Evolutionary conservation across 1,139 yeast species (phyloP), one percentile per base, ranked within the genome.

Genomic region (Yamadazyma taylorii): DNA sequence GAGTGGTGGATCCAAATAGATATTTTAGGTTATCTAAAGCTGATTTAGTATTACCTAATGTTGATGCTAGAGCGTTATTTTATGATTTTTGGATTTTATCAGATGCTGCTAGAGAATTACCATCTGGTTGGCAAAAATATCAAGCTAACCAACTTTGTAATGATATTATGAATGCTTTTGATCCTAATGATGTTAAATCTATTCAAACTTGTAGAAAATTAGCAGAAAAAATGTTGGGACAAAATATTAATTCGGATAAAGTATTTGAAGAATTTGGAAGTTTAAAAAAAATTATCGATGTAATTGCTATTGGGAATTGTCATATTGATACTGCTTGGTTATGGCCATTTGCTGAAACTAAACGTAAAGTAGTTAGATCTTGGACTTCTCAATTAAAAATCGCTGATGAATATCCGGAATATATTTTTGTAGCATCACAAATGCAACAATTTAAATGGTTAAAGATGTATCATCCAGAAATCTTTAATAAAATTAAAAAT

Each of bases 241-340:
- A 65, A 2, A 69, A 78, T 34, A 69, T 79, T 32, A 85, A 88
- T 57, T 69, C 83, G 2, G 75, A 77, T 7, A 73, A 73, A 14
- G 97, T 89, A 1, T 71, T 58, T 46, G 75, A 79, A 13, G 47
- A 42, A 24, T 40, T 33, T 33, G 46, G 48, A 6, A 42, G 48
- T 29, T 55, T 48, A 13, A 56, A 58, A 13, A 38, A 60, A 43
- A 46, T 60, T 24, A 51, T 68, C 34, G 75, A 70, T 49, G 96
- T 89, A 7, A 84, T 69, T 56, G 96, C 88, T 5, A 74, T 92
- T 46, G 97, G 97, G 33, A 87, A 92, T 57, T 92, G 97, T 58
- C 98, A 92, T 60, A 92, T 92, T 51, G 98, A 92, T 56, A 90
- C 97, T 23, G 96, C 96, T 16, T 89, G 97, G 96, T 71, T 86